Evolutionary conservation across 176 grass and related monocot species (phyloP).

Genomic region (Oryza officinalis): DNA sequence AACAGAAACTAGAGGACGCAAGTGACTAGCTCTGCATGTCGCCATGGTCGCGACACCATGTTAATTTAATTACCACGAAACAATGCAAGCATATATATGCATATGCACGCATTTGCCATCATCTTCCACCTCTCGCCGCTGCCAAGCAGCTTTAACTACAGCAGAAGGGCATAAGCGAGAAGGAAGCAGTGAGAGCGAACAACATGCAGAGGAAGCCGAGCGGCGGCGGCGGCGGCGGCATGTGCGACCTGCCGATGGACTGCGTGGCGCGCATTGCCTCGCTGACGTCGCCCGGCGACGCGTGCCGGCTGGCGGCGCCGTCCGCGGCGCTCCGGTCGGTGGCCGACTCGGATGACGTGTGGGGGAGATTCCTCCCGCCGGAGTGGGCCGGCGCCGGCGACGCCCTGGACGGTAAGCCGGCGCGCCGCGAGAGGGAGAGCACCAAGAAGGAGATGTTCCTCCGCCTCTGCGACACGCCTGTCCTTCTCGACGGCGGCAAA

Average conservation of each 20-base stretch:
- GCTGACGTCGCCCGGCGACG: neutral
- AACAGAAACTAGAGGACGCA: too few relatives aligned
- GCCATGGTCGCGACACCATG: too few relatives aligned
- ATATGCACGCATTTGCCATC: too few relatives aligned
- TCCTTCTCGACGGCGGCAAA: neutral
- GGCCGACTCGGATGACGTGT: neutral
- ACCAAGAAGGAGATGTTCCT: neutral
- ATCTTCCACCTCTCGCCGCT: too few relatives aligned
- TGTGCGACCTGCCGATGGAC: neutral
- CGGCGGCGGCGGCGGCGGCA: neutral
- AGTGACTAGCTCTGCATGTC: too few relatives aligned
- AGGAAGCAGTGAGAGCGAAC: too few relatives aligned
- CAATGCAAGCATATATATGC: too few relatives aligned
- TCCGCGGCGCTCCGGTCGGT: neutral
- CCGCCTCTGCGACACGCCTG: neutral
- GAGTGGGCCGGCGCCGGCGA: neutral
- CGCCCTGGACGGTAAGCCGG: neutral
- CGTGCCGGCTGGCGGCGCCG: neutral
- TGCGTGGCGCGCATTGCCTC: neutral
- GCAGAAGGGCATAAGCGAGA: too few relatives aligned
- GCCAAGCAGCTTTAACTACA: too few relatives aligned
- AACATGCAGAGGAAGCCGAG: too few relatives aligned
- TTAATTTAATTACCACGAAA: too few relatives aligned
- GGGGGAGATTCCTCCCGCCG: neutral
- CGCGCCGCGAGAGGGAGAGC: neutral